Base-by-base conservation (phyloP, 2,329 filamentous ascomycete genomes). In the Hirsutella thompsonii region DNA sequence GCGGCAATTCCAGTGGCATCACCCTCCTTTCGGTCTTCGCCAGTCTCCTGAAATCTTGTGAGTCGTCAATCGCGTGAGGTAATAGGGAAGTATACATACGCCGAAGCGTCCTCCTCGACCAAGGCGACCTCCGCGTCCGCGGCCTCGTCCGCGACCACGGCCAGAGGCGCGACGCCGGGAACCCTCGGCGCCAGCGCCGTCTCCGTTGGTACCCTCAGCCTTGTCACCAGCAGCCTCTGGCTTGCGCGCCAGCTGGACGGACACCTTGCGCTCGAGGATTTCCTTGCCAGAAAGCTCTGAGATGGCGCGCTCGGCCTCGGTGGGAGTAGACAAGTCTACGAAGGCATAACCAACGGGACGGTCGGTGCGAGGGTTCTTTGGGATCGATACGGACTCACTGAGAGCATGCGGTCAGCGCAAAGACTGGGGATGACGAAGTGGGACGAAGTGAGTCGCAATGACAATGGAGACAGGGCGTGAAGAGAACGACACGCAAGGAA, bases 281-380 rank as follows among this genome's bases (percentile, higher is more conserved):
- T 93, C 88, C 74, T 95, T 89, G 66, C 90, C 90, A 57, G 92
- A 95, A 52, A 98, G 83, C 69, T 94, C 87, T 55, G 78, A 74
- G 56, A 98, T 96, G 59, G 92, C 92, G 64, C 88, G 86, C 69
- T 95, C 86, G 49, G 92, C 92, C 73, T 96, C 92, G 52, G 79
- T 79, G 46, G 92, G 86, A 50, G 90, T 95, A 47, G 87, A 93
- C 51, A 98, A 83, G 62, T 96, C 92, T 64, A 98, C 92, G 63
- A 98, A 98, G 61, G 92, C 92, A 67, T 96, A 98, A 61, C 92
- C 92, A 64, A 98, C 92, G 50, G 92, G 90, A 63, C 92, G 90
- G 68, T 88, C 90, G 68, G 90, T 98, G 67, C 92, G 90, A 62
- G 92, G 92, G 76, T 98, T 96, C 78, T 93, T 94, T 54, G 92